These are phyloP conservation scores for Bryopsis sp. DNA, from an alignment of 139 green algal genomes.

Conservation along the genomic window DNA sequence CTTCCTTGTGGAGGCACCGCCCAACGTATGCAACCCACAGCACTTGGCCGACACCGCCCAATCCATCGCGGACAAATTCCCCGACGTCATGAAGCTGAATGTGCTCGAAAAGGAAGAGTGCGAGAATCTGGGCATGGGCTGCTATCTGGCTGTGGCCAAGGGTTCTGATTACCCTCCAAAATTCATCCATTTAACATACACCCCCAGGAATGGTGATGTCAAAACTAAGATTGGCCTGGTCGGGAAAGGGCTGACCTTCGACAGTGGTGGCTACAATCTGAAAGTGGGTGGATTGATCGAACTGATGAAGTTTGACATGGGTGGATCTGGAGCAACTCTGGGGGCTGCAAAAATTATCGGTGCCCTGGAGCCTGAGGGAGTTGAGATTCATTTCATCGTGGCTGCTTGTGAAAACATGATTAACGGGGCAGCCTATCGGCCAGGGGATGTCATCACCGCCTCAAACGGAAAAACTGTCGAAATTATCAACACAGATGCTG, in stretches of 20 bases:
- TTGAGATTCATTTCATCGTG: conserved; percentile 91
- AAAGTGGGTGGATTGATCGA: conserved; percentile 94
- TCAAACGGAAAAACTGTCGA: conserved; percentile 90
- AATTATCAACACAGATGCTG: conserved; percentile 81
- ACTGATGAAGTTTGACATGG: conserved; percentile 90
- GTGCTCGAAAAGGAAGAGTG: conserved; percentile 86
- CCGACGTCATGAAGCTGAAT: conserved; percentile 42
- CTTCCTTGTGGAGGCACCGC: conserved; percentile 89
- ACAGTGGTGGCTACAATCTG: conserved; percentile 86
- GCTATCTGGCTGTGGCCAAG: conserved; percentile 87
- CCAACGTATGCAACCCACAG: conserved; percentile 88
- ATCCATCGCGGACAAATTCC: conserved; percentile 37
- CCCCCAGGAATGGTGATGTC: conserved; percentile 33
- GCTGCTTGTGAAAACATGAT: conserved; percentile 98
- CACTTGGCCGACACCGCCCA: conserved; percentile 67
- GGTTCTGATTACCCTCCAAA: conserved; percentile 67
- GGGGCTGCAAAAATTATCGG: conserved; percentile 69
- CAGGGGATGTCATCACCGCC: conserved; percentile 87
- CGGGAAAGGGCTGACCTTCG: conserved; percentile 7
- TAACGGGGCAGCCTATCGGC: conserved; percentile 65
- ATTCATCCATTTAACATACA: conserved; percentile 98
- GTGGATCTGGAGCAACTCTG: conserved; percentile 58
- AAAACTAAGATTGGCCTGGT: conserved; percentile 30
- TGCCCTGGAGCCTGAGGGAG: conserved; percentile 47
- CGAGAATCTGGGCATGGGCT: conserved; percentile 85